Conservation (phyloP, 2,329 filamentous ascomycete species). For the Talaromyces sp. region DNA sequence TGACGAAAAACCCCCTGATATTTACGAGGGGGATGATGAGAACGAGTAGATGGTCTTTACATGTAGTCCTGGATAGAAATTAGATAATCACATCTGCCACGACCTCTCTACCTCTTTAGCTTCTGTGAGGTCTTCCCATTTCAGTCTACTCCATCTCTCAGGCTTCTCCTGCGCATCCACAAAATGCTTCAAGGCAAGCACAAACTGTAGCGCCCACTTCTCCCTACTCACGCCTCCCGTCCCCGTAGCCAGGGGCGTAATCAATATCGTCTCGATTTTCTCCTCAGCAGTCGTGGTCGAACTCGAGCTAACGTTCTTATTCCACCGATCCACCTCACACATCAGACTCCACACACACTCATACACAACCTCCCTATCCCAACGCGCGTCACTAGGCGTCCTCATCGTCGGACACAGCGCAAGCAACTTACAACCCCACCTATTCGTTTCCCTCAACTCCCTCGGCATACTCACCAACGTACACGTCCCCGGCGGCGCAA, state of each 20-base stretch:
- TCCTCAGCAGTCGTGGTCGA: conserved; percentile 6
- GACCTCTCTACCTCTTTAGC: conserved; percentile 28
- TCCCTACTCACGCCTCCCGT: conserved; percentile 45
- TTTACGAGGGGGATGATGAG: background rate
- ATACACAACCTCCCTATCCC: conserved; percentile 54
- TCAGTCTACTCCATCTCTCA: conserved; percentile 41
- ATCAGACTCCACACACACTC: conserved; percentile 54
- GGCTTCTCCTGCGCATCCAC: conserved; percentile 46
- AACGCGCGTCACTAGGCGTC: conserved; percentile 41
- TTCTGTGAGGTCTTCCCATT: conserved; percentile 34
- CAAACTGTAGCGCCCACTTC: conserved; percentile 50
- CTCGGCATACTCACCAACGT: conserved; percentile 47
- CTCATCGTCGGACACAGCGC: conserved; percentile 56
- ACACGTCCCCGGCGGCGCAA: conserved; percentile 51
- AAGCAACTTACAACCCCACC: conserved; percentile 44
- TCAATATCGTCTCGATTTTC: conserved; percentile 44
- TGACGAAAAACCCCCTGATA: background rate
- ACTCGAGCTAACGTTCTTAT: conserved; percentile 27
- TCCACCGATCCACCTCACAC: conserved; percentile 49
- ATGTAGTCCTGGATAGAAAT: background rate
- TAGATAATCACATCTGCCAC: conserved; percentile 18
- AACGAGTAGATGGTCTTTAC: background rate
- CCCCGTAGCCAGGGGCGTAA: conserved; percentile 54
- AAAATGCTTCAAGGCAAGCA: conserved; percentile 53
- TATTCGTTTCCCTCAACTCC: conserved; percentile 37